These are phyloP conservation scores for Passiflora organensis DNA, from an alignment of 345 rosid genomes.

Conservation along the genomic window DNA sequence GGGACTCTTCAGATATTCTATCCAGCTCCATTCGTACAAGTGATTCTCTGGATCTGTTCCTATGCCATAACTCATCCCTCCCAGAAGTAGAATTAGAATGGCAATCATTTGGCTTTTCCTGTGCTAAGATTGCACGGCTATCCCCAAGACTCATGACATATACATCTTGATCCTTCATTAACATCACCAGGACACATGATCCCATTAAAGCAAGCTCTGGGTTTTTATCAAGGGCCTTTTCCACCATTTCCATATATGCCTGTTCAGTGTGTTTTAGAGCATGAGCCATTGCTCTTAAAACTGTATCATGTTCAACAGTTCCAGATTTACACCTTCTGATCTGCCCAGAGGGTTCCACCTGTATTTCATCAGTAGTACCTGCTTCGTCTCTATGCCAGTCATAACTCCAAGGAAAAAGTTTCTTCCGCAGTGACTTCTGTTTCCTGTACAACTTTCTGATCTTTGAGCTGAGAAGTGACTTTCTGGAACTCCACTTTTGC, in stretches of 20 bases:
- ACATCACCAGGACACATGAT: constrained; percentile 88
- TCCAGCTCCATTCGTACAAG: constrained; percentile 89
- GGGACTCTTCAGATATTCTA: constrained; percentile 96
- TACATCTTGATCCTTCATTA: constrained; percentile 97
- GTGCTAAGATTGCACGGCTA: constrained; percentile 83
- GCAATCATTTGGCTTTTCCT: constrained; percentile 79
- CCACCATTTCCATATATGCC: constrained; percentile 93
- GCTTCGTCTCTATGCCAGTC: constrained; percentile 93
- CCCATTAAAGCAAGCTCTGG: constrained; percentile 97
- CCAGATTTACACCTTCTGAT: constrained; percentile 84
- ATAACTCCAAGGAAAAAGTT: constrained; percentile 93
- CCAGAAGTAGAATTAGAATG: constrained; percentile 49
- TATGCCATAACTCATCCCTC: constrained; percentile 61
- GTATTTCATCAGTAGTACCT: constrained; percentile 55
- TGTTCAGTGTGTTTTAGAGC: constrained; percentile 72
- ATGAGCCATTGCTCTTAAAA: constrained; percentile 75
- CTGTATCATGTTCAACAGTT: constrained; percentile 66
- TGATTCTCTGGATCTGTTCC: constrained; percentile 78
- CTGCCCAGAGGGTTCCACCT: constrained; percentile 55
- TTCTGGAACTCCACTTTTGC: constrained; percentile 49
- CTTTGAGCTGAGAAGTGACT: constrained; percentile 56
- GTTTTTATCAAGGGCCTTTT: constrained; percentile 70
- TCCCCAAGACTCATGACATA: constrained; percentile 97
- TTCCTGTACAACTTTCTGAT: constrained; percentile 63
- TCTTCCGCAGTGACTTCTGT: constrained; percentile 83